A percentile compares a stretch with the other conserved stretches of the same genome.
These are phyloP conservation scores for Acacia confusa DNA, from an alignment of 306 rosid genomes.

Conservation along the genomic window DNA sequence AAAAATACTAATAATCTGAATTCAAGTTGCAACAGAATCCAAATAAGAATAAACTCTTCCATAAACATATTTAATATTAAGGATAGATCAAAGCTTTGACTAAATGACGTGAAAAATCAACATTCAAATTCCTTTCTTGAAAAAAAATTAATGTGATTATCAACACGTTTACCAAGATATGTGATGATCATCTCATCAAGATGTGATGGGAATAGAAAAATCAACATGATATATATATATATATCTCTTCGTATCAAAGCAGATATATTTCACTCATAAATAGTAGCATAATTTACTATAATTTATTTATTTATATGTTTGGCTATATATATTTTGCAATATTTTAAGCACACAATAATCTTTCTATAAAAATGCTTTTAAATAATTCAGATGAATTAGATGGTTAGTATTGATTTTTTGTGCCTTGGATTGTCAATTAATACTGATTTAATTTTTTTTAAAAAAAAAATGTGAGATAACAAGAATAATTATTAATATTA, in stretches of 20 bases:
- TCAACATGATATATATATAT: background rate
- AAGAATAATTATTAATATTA: conserved; percentile 11
- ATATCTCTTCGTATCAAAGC: too few relatives aligned
- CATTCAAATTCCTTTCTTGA: too few relatives aligned
- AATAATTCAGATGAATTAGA: background rate
- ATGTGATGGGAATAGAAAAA: background rate
- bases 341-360: too few relatives aligned
- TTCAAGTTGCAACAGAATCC: background rate
- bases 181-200: background rate
- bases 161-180: conserved; percentile 15
- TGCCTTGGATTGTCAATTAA: background rate
- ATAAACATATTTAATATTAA: background rate
- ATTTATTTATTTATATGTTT: too few relatives aligned
- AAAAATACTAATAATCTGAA: too few relatives aligned
- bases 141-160: too few relatives aligned
- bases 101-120: too few relatives aligned
- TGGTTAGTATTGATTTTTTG: background rate
- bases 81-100: background rate
- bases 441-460: too few relatives aligned
- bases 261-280: too few relatives aligned
- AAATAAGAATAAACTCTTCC: too few relatives aligned
- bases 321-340: too few relatives aligned
- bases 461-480: background rate
- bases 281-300: background rate
- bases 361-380: too few relatives aligned